Evolutionary conservation across 768 basidiomycete species (phyloP).

Genomic region (Russula lepida): DNA sequence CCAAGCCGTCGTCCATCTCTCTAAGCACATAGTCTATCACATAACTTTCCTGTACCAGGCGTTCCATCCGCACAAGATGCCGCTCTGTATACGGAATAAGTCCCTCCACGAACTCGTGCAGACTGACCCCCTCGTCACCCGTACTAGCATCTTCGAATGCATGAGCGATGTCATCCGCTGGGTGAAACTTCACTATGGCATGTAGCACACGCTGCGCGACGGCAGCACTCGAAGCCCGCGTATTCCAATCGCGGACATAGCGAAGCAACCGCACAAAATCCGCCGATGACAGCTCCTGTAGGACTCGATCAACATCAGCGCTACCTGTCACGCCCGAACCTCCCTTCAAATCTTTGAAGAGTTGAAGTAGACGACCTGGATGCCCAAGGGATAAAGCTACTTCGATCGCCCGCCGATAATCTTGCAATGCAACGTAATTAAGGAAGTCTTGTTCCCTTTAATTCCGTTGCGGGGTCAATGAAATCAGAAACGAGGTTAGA

Average conservation of each 20-base stretch:
- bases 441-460: slow-evolving; percentile 92
- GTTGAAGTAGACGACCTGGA: slow-evolving; percentile 72
- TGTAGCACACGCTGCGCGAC: slow-evolving; percentile 82
- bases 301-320: slow-evolving; percentile 68
- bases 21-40: slow-evolving; percentile 83
- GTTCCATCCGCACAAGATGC: slow-evolving; percentile 78
- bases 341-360: slow-evolving; percentile 58
- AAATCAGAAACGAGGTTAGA: neutral
- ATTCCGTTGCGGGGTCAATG: neutral
- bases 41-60: slow-evolving; percentile 89
- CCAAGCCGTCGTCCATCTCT: slow-evolving; percentile 64
- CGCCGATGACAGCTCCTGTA: slow-evolving; percentile 57
- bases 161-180: slow-evolving; percentile 62
- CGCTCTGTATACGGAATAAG: slow-evolving; percentile 93
- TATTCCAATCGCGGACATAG: slow-evolving; percentile 89
- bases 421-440: slow-evolving; percentile 80
- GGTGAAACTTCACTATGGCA: slow-evolving; percentile 68
- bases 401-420: slow-evolving; percentile 86
- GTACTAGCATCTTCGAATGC: slow-evolving; percentile 39
- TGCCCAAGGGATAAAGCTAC: slow-evolving; percentile 91
- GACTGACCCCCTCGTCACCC: slow-evolving; percentile 21
- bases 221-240: slow-evolving; percentile 77
- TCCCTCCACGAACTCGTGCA: slow-evolving; percentile 75
- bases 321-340: slow-evolving; percentile 52
- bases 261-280: slow-evolving; percentile 77